Evolutionary conservation across 2,329 filamentous ascomycete genomes (phyloP).

Genomic region (Byssochlamys sp.): DNA sequence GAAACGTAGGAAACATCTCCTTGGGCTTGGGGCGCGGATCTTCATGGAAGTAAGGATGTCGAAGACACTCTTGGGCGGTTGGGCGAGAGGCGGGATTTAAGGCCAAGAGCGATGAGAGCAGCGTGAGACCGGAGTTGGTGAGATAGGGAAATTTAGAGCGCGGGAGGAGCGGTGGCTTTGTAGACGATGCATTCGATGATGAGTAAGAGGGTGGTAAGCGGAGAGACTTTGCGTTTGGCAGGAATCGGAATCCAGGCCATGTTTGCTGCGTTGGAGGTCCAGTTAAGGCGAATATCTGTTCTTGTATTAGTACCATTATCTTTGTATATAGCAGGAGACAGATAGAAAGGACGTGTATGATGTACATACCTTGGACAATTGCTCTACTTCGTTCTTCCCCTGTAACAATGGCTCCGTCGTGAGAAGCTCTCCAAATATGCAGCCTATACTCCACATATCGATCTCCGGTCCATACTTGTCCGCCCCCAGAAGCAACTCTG

Average conservation of each 20-base stretch:
- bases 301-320: constrained; percentile 9
- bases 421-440: constrained; percentile 87
- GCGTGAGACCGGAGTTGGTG: constrained; percentile 60
- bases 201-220: constrained; percentile 47
- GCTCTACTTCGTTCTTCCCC: constrained; percentile 85
- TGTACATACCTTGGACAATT: constrained; percentile 55
- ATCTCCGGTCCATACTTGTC: constrained; percentile 64
- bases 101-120: constrained; percentile 61
- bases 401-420: constrained; percentile 73
- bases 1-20: constrained; percentile 93
- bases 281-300: constrained; percentile 71
- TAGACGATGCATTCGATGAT: constrained; percentile 26
- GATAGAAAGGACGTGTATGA: not conserved
- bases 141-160: constrained; percentile 72
- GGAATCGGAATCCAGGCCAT: constrained; percentile 78
- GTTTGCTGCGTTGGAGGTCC: constrained; percentile 71
- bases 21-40: constrained; percentile 82
- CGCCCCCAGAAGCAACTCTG: constrained; percentile 77
- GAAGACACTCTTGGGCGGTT: constrained; percentile 61
- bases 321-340: not conserved
- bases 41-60: constrained; percentile 77
- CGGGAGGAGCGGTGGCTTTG: constrained; percentile 44
- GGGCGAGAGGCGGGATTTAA: constrained; percentile 66
- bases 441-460: constrained; percentile 94
- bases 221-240: constrained; percentile 76